These are phyloP conservation scores for Populus hybrid DNA, from an alignment of 441 rosid genomes.

Conservation along the genomic window DNA sequence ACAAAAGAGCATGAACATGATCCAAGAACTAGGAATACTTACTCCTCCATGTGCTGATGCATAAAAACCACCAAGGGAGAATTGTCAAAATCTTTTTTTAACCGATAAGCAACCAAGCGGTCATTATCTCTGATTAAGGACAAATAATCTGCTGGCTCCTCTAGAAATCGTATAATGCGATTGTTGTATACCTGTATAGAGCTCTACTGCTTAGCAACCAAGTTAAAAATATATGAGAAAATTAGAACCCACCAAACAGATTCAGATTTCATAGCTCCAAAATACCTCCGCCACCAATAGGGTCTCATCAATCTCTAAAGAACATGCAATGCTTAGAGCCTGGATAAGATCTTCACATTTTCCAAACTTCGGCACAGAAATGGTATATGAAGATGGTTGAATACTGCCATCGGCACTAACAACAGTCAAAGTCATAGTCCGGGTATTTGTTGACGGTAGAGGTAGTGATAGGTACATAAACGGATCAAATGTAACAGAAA, in stretches of 20 bases:
- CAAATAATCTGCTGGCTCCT: conserved; percentile 57
- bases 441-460: conserved; percentile 56
- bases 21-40: conserved; percentile 21
- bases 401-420: conserved; percentile 43
- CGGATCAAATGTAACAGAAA: conserved; percentile 72
- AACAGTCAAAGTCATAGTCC: conserved; percentile 65
- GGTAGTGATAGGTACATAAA: conserved; percentile 73
- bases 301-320: conserved; percentile 49
- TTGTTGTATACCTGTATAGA: conserved; percentile 47
- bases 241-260: conserved; percentile 11
- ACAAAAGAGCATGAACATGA: conserved; percentile 1
- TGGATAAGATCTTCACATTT: conserved; percentile 53
- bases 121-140: conserved; percentile 66
- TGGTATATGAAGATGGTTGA: conserved; percentile 43
- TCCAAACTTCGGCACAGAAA: conserved; percentile 58
- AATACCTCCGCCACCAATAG: conserved; percentile 65
- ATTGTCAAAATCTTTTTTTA: conserved; percentile 39
- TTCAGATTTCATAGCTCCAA: conserved; percentile 16
- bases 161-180: conserved; percentile 45
- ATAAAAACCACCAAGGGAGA: conserved; percentile 49
- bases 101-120: conserved; percentile 58
- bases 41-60: conserved; percentile 52
- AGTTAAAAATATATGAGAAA: conserved; percentile 12
- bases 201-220: conserved; percentile 21
- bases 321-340: conserved; percentile 49